These are phyloP conservation scores for Colletotrichum plurivorum DNA, from an alignment of 2,329 filamentous ascomycete genomes.

Conservation along the genomic window DNA sequence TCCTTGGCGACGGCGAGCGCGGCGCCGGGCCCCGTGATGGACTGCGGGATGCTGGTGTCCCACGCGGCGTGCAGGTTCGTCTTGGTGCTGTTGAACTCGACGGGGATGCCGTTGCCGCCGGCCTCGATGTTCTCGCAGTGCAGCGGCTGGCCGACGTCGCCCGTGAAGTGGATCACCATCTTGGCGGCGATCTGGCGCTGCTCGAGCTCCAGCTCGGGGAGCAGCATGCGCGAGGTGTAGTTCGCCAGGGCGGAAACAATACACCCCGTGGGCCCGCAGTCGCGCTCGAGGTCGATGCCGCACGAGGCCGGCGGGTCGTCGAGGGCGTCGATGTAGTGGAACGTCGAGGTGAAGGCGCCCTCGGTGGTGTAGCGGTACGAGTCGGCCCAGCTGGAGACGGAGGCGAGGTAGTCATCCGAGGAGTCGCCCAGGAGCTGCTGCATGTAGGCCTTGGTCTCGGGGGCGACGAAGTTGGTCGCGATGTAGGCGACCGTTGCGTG, in stretches of 20 bases:
- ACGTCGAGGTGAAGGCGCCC: constrained; percentile 41
- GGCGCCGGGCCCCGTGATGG: constrained; percentile 52
- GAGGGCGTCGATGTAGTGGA: constrained; percentile 41
- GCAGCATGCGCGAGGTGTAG: constrained; percentile 49
- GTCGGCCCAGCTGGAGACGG: constrained; percentile 54
- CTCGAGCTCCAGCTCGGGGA: constrained; percentile 57
- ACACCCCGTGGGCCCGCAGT: constrained; percentile 41
- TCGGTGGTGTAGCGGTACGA: constrained; percentile 41
- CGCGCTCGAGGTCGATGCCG: constrained; percentile 41
- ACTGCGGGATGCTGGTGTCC: constrained; percentile 72
- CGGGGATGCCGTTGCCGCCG: constrained; percentile 56
- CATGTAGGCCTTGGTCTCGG: constrained; percentile 49
- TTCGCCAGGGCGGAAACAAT: constrained; percentile 41
- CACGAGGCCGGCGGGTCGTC: constrained; percentile 40
- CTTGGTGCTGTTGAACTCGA: constrained; percentile 63
- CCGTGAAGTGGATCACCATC: constrained; percentile 42
- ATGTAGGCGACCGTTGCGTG: constrained; percentile 69
- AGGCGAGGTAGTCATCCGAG: constrained; percentile 62
- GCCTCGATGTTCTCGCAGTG: constrained; percentile 40
- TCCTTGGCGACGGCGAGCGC: constrained; percentile 52
- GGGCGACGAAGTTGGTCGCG: constrained; percentile 62
- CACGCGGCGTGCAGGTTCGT: constrained; percentile 74
- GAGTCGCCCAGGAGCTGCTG: constrained; percentile 54
- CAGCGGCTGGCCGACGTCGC: constrained; percentile 42
- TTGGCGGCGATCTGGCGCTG: constrained; percentile 41